phyloP scores from a whole-genome alignment of 2,329 filamentous ascomycete genomes.

The Penicillium sp. region DNA sequence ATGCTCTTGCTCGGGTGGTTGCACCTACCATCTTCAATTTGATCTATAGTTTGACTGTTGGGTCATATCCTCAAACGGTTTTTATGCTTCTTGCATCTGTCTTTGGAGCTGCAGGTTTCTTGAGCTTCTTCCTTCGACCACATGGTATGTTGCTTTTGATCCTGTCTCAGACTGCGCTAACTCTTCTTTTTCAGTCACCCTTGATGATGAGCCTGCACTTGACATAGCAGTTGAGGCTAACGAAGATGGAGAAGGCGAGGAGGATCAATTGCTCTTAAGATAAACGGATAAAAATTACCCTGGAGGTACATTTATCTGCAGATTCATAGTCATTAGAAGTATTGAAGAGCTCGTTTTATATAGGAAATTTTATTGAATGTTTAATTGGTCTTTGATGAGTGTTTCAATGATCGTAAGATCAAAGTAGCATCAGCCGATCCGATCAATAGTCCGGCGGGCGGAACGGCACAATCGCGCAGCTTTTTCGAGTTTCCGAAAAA shows the following conservation, averaged over 20 bases:
- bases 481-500: slow-evolving; percentile 18
- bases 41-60: slow-evolving; percentile 80
- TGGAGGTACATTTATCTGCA: neutral
- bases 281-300: neutral
- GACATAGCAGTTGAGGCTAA: slow-evolving; percentile 21
- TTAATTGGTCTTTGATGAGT: neutral
- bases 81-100: slow-evolving; percentile 72
- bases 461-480: slow-evolving; percentile 12
- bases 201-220: slow-evolving; percentile 12
- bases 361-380: neutral
- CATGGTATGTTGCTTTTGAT: slow-evolving; percentile 60
- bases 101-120: slow-evolving; percentile 66
- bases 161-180: slow-evolving; percentile 5
- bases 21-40: slow-evolving; percentile 82
- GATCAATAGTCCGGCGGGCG: slow-evolving; percentile 11
- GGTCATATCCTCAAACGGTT: slow-evolving; percentile 74
- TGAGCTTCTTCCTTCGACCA: slow-evolving; percentile 70
- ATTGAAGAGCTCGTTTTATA: neutral
- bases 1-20: slow-evolving; percentile 76
- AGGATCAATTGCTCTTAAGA: slow-evolving; percentile 10
- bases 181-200: slow-evolving; percentile 15
- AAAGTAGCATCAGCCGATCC: neutral
- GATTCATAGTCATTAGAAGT: neutral
- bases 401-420: neutral
- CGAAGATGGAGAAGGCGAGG: slow-evolving; percentile 20